Base-by-base conservation (phyloP, 345 rosid species). In the Ricinus communis region DNA sequence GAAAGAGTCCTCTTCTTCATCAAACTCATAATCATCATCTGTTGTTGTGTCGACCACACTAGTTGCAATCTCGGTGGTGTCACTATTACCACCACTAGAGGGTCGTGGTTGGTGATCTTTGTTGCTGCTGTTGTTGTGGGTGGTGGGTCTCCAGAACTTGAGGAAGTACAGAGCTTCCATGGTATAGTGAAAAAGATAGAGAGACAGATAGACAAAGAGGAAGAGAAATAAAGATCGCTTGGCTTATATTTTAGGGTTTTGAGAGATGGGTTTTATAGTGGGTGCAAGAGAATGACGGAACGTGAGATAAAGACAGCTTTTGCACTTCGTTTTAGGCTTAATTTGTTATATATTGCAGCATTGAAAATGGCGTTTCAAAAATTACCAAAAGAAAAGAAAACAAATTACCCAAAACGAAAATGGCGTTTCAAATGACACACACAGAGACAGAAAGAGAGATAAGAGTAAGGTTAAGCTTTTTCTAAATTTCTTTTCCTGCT, bases 1-100 rank as follows among this genome's bases (percentile, higher is more conserved):
- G 83, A 90, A 91, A 0, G 97, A 91, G 68, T 94, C 98, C 3
- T 94, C 98, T 55, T 80, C 98, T 63, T 90, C 94, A 0, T 74
- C 85, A 52, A 77, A 61, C 2, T 87, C 87, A n/a, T 51, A 45
- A 18, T 82, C 82, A 43, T 43, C 47, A 43, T 43, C 47, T 43
- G 47, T 43, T 1, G 47, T 43, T 8, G 77, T 46, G 61, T 61
- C 80, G 53, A 5, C 65, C 24, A 58, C 33, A 65, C 74, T 18
- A 56, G 75, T 74, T 25, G 83, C 56, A 38, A 71, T 45, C 49
- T 41, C 75, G 27, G 57, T 25, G 67, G 76, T 25, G 50, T 65
- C 71, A 33, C 51, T 27, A 8, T 21, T 24, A 28, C 30, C 66
- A 24, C 30, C 66, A 49, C 15, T 21, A 49, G 66, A 52, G 55